Evolutionary conservation across 805 yeast species (phyloP), one percentile per base, ranked within the genome.

Genomic region (Schwanniomyces occidentalis): DNA sequence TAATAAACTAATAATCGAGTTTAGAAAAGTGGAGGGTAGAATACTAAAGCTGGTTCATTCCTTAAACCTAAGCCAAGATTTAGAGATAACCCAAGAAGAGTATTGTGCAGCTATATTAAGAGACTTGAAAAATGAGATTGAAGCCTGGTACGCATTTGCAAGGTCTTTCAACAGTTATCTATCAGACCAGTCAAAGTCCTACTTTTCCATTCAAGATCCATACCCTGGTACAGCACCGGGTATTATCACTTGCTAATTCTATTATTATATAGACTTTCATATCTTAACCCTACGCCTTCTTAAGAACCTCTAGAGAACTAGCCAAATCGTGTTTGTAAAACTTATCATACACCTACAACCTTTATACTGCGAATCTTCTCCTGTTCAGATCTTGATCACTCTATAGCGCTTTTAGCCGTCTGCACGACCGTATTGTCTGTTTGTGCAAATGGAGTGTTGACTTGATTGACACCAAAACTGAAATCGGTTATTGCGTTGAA

Each of bases 341-440:
- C 8, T 48, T 73, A 28, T 65, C 75, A 13, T 69, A 65, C 45
- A 69, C 74, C 1, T 73, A 73, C 51, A 64, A 61, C 26, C 42
- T 74, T 4, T 74, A 69, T 52, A 63, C 66, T 25, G 58, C 69
- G 7, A 69, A 65, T 31, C 45, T 68, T 25, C 47, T 74, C 20
- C 79, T 78, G 0, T 48, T 70, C n/a, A n/a, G 38, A 73, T 70
- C 37, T 75, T 80, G 80, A 66, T 71, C 14, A 70, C 76, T 1
- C 46, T 71, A 7, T 67, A 70, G 43, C 57, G 75, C 34, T 65
- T 75, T 40, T 75, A 19, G 65, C 72, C 10, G 62, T 63, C n/a
- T 71, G 77, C 48, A 65, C 75, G 14, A 67, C 74, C 1, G 56
- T 74, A 13, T 45, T 74, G 2, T 70, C 44, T 73, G 78, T 44